phyloP scores from a whole-genome alignment of 164 flowering plant genomes.

The Malania oleifera region DNA sequence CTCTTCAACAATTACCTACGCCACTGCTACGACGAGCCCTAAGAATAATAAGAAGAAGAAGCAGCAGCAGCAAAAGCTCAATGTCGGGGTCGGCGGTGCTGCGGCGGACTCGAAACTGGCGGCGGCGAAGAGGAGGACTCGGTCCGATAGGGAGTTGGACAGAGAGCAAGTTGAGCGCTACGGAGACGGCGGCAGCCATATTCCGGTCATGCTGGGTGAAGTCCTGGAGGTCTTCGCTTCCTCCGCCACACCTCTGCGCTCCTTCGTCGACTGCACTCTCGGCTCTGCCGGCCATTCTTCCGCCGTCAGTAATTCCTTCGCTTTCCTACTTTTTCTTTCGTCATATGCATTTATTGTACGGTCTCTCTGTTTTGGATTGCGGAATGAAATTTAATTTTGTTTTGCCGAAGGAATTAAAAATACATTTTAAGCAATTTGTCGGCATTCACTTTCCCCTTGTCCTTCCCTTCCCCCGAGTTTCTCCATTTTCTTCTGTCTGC shows the following conservation, averaged over 20 bases:
- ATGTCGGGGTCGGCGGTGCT: slow-evolving; percentile 25
- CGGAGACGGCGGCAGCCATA: slow-evolving; percentile 38
- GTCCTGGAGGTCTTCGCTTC: slow-evolving; percentile 70
- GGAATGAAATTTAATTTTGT: no score
- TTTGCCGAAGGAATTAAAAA: no score
- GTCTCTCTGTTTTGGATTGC: no score
- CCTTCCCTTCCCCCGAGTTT: no score
- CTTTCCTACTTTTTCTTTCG: not conserved
- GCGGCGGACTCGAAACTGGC: slow-evolving; percentile 77
- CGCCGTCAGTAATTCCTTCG: slow-evolving; percentile 44
- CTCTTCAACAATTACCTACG: no score
- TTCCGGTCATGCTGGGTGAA: slow-evolving; percentile 90
- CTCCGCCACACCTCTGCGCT: slow-evolving; percentile 24
- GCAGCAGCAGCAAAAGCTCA: slow-evolving; percentile 1
- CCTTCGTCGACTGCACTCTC: slow-evolving; percentile 89
- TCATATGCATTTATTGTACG: no score
- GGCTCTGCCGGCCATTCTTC: slow-evolving; percentile 96
- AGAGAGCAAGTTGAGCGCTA: slow-evolving; percentile 13
- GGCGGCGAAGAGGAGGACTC: slow-evolving; percentile 69
- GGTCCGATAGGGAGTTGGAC: slow-evolving; percentile 62
- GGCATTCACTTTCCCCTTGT: no score
- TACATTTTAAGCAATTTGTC: no score
- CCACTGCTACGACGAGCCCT: no score
- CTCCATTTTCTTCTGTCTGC: no score
- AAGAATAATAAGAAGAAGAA: slow-evolving; percentile 11